Base-by-base conservation (phyloP, 1,139 yeast genomes). In the Sugiyamaella castrensis region DNA sequence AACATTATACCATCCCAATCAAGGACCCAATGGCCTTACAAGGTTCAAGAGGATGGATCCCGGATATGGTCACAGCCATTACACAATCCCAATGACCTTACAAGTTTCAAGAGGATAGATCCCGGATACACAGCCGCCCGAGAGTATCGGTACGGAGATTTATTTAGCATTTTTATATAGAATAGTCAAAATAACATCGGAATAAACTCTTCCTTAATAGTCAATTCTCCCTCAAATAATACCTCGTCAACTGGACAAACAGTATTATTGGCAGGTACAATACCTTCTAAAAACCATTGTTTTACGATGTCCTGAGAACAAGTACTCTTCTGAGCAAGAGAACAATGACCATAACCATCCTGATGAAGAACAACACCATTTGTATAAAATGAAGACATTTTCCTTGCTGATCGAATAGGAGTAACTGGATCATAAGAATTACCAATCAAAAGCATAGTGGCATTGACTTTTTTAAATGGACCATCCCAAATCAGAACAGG, bases 341-440 rank as follows among this genome's bases (percentile, higher is more conserved):
- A 48, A 37, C 51, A 42, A 27, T 53, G 54, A 31, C 54, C 56
- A 24, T 43, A 36, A 24, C 56, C 56, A 26, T 46, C 44, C 33
- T 51, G 54, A n/a, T 48, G 48, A 26, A 51, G 35, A 10, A 51
- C 51, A 8, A 38, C 39, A 3, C 51, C 43, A 15, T 53, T 39
- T 31, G 54, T 32, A 34, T 53, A 53, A 36, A 32, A 51, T 11
- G 46, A 43, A 4, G 54, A 42, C 56, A 53, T 53, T 41, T 51
- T 51, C 8, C 45, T 36, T 4, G 53, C 54, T n/a, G 53, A 47
- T 5, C 36, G 26, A 9, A 53, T 16, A 11, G 56, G 54, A n/a
- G 54, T 51, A 11, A 51, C 54, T 4, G 54, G 54, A 19, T 53
- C 56, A 31, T 35, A 49, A 5, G 53, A 48, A 36, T 51, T 51